These are phyloP conservation scores for Cryphonectria radicalis DNA, from an alignment of 2,329 filamentous ascomycete species.

Conservation along the genomic window DNA sequence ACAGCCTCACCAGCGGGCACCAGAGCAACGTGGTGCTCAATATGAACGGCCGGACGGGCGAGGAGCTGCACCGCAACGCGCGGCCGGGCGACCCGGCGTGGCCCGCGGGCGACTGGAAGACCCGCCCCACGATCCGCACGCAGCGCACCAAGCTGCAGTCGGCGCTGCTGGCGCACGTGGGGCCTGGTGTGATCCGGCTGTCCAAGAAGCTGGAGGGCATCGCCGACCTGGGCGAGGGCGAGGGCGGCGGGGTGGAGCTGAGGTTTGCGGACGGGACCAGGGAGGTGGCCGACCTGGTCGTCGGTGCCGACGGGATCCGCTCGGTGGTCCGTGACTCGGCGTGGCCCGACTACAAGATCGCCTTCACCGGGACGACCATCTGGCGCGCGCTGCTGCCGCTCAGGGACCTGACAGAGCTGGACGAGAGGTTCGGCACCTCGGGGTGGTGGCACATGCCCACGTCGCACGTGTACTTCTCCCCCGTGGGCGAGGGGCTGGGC, in stretches of 20 bases:
- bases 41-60: slow-evolving; percentile 36
- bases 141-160: slow-evolving; percentile 49
- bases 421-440: slow-evolving; percentile 38
- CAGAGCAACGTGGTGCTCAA: slow-evolving; percentile 26
- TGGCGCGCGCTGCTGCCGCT: slow-evolving; percentile 49
- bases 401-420: slow-evolving; percentile 38
- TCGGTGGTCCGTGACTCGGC: slow-evolving; percentile 41
- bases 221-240: slow-evolving; percentile 37
- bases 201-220: slow-evolving; percentile 48
- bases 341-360: slow-evolving; percentile 33
- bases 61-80: slow-evolving; percentile 34
- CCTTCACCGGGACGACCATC: slow-evolving; percentile 49
- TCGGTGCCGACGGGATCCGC: slow-evolving; percentile 58
- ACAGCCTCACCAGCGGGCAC: slow-evolving; percentile 24
- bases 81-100: slow-evolving; percentile 27
- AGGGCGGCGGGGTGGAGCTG: slow-evolving; percentile 42
- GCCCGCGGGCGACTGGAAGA: slow-evolving; percentile 21
- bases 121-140: slow-evolving; percentile 26
- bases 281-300: slow-evolving; percentile 49
- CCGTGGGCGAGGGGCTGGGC: slow-evolving; percentile 44
- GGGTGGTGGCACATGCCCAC: slow-evolving; percentile 50
- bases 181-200: slow-evolving; percentile 47
- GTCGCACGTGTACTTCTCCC: slow-evolving; percentile 47
- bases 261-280: slow-evolving; percentile 49
- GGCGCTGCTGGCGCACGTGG: slow-evolving; percentile 51